Conservation (phyloP, 164 flowering plant genomes). For the Berberis vulgaris region DNA sequence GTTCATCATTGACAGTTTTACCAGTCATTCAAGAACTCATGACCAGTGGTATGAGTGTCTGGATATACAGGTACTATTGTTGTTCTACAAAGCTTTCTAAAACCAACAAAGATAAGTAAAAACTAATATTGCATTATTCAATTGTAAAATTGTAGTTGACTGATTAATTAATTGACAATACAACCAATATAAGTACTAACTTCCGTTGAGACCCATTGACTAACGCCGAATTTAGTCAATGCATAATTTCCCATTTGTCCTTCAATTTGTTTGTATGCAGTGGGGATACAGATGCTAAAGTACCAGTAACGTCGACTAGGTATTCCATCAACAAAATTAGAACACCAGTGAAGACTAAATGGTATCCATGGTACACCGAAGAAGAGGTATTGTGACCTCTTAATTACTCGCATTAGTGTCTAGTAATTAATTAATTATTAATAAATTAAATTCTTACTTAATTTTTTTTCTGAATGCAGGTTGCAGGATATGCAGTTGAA, state of each 20-base stretch:
- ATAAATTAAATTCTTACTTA: neutral
- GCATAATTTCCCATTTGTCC: no score
- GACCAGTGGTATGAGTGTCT: conserved; percentile 15
- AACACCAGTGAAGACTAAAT: conserved; percentile 15
- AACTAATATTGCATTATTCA: neutral
- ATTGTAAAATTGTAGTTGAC: neutral
- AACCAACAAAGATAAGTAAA: neutral
- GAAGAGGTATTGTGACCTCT: conserved; percentile 20
- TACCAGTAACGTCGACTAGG: conserved; percentile 26
- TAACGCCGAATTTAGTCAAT: neutral
- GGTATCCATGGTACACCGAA: conserved; percentile 35
- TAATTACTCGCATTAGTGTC: neutral
- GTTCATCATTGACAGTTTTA: conserved; percentile 10
- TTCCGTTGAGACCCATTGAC: neutral
- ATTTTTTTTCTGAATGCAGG: conserved; percentile 16
- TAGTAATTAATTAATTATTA: neutral
- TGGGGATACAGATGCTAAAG: conserved; percentile 31
- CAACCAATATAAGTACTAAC: neutral
- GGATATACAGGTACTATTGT: conserved; percentile 20
- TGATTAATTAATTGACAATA: no score
- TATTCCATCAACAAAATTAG: conserved; percentile 24
- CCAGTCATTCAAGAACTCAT: conserved; percentile 18
- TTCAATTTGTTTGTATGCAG: conserved; percentile 11
- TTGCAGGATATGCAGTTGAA: conserved; percentile 34
- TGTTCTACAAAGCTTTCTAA: neutral